phyloP scores from a whole-genome alignment of 2,329 filamentous ascomycete genomes.

The Stachybotrys elegans region DNA sequence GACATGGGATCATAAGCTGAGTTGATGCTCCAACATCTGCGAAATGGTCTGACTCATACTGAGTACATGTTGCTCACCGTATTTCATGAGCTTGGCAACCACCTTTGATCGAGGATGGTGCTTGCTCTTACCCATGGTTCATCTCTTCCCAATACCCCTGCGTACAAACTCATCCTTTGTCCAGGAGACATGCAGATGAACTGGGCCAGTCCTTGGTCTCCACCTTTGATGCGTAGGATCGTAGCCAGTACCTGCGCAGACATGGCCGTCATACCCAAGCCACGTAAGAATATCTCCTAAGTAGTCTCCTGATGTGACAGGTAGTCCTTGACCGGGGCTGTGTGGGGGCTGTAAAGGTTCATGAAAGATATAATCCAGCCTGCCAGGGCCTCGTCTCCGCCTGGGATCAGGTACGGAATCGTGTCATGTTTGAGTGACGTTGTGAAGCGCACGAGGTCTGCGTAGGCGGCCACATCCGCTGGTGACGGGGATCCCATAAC shows the following conservation, averaged over 20 bases:
- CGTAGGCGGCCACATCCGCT: conserved; percentile 39
- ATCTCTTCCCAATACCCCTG: conserved; percentile 19
- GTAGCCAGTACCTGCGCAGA: conserved; percentile 28
- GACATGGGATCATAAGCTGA: no score
- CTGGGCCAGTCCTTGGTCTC: conserved; percentile 19
- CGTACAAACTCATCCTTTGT: conserved; percentile 19
- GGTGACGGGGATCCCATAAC: conserved; percentile 28
- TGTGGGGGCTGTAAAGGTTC: conserved; percentile 33
- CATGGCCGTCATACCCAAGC: conserved; percentile 29
- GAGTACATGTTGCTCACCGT: not conserved
- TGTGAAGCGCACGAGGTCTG: conserved; percentile 46
- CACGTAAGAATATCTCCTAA: conserved; percentile 31
- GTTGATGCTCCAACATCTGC: not conserved
- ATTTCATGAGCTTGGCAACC: conserved; percentile 5
- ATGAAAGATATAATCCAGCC: conserved; percentile 52
- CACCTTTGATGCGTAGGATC: conserved; percentile 17
- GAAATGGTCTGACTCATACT: not conserved
- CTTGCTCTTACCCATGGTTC: conserved; percentile 14
- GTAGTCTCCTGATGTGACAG: conserved; percentile 35
- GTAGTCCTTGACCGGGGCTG: conserved; percentile 22
- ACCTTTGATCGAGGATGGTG: conserved; percentile 8
- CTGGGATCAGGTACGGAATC: conserved; percentile 42
- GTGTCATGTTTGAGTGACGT: conserved; percentile 32
- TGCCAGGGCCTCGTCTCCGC: conserved; percentile 42
- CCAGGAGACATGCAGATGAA: conserved; percentile 24